Base-by-base conservation (phyloP, 2,329 filamentous ascomycete species). In the Cordyceps militaris region DNA sequence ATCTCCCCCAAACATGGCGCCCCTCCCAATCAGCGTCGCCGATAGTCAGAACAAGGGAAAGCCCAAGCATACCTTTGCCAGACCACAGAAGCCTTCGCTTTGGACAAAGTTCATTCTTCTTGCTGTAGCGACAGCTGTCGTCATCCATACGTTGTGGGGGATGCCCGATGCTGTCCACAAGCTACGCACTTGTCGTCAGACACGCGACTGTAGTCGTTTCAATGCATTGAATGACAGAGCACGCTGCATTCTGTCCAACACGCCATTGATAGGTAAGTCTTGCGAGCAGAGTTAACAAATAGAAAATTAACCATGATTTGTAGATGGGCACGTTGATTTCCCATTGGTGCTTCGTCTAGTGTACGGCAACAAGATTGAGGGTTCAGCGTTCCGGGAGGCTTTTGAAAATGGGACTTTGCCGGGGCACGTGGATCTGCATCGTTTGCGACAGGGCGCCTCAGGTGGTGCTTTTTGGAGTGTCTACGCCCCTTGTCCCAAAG, bases 391-490 rank as follows among this genome's bases (percentile, higher is more conserved):
- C 73, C 86, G 80, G n/a, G 73, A 84, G 38, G 79, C 81, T 6
- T 96, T 96, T 66, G 81, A 86, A 62, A 74, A 88, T 23, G 90
- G 89, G 32, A 82, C 81, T 1, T 73, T 96, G 53, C 67, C 70
- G 0, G 78, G 78, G 3, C 89, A 97, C 63, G 87, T 94, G 54
- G 93, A 97, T 69, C 74, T 96, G 9, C 85, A 87, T 1, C 84
- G 92, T 5, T 78, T 96, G 49, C 78, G 81, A 36, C 71, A 82
- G 51, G 91, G 92, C 1, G 78, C 80, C 63, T 84, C 87, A 61
- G 91, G 91, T 40, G 93, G 91, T 57, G 86, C 89, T n/a, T 97
- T 97, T 70, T 97, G 92, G 93, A 92, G 87, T 68, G 90, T 94
- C 10, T 97, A 80, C 66, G 84, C 88, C 42, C 82, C 83, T 0